Evolutionary conservation across 2,329 filamentous ascomycete species (phyloP), one percentile per base, ranked within the genome.

Genomic region (Aspergillus ibericus): DNA sequence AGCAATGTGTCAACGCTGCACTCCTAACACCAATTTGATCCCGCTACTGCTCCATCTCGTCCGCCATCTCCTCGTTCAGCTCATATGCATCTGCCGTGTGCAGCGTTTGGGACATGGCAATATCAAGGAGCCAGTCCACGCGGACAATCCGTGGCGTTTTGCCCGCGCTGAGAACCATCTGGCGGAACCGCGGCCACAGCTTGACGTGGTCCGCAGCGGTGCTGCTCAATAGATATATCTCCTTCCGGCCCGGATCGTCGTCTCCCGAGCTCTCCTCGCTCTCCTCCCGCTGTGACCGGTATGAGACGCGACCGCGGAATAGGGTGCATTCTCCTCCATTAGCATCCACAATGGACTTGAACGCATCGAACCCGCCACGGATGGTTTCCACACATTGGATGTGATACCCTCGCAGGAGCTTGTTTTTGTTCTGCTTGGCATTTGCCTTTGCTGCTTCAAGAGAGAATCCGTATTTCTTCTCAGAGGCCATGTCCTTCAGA

Each of bases 71-170:
- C 48, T 76, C 73, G 16, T 60, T 68, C 60, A 78, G 54, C 64
- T 77, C 76, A 70, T 91, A 92, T 65, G 81, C 83, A 40, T 87
- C 78, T 57, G 87, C 81, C 74, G 86, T 88, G n/a, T 81, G 80
- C 62, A 95, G 79, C 74, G 92, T 83, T 77, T 99, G 95, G 68
- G 85, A 87, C 90, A 99, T 93, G 4, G 92, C 91, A 59, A 92
- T 88, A 69, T 93, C 89, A 58, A 99, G 79, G 67, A 99, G 75
- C 95, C 95, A 99, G 71, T 99, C 93, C 2, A 90, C 85, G 48
- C 84, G 85, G 22, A 97, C 92, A 40, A 99, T 87, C 54, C 90
- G 83, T 2, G 93, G 88, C 64, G 88, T 83, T 83, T 93, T 92
- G 70, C 91, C 88, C 46, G 90, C 88, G 66, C 88, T 88, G 62